Evolutionary conservation across 441 rosid genomes (phyloP).

Genomic region (Euphorbia schlechtendalii): DNA sequence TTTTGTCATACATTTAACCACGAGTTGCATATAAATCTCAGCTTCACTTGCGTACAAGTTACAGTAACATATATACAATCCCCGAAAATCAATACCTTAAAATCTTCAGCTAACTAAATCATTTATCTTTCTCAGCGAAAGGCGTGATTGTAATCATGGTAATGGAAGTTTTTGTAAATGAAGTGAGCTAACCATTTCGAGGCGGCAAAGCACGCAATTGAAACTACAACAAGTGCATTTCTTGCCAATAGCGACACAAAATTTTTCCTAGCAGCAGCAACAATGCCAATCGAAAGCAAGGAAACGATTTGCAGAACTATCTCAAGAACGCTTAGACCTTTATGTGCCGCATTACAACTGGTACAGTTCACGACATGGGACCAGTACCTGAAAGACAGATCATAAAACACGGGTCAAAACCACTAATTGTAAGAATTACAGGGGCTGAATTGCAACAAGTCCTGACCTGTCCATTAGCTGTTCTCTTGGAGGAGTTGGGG

Average conservation of each 20-base stretch:
- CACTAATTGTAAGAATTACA: neutral
- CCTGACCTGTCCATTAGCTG: slow-evolving; percentile 75
- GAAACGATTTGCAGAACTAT: slow-evolving; percentile 53
- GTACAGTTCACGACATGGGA: slow-evolving; percentile 78
- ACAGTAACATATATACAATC: neutral
- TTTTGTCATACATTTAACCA: too few species aligned
- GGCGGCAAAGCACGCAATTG: slow-evolving; percentile 57
- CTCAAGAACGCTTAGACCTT: slow-evolving; percentile 52
- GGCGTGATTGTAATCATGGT: slow-evolving; percentile 85
- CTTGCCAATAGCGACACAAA: slow-evolving; percentile 39
- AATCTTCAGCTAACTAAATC: neutral
- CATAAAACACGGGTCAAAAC: neutral
- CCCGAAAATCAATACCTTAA: neutral
- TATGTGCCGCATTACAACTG: slow-evolving; percentile 65
- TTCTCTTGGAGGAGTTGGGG: slow-evolving; percentile 72
- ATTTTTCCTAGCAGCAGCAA: slow-evolving; percentile 46
- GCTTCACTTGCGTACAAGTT: too few species aligned
- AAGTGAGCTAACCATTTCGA: slow-evolving; percentile 74
- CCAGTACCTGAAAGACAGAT: slow-evolving; percentile 52
- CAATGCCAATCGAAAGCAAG: slow-evolving; percentile 45
- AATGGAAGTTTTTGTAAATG: slow-evolving; percentile 64
- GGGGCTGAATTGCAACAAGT: neutral
- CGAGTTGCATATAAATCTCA: too few species aligned
- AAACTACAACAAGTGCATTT: slow-evolving; percentile 35
- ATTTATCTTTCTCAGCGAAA: slow-evolving; percentile 29